Conservation (phyloP, 164 flowering plant genomes). For the Piper longum region DNA sequence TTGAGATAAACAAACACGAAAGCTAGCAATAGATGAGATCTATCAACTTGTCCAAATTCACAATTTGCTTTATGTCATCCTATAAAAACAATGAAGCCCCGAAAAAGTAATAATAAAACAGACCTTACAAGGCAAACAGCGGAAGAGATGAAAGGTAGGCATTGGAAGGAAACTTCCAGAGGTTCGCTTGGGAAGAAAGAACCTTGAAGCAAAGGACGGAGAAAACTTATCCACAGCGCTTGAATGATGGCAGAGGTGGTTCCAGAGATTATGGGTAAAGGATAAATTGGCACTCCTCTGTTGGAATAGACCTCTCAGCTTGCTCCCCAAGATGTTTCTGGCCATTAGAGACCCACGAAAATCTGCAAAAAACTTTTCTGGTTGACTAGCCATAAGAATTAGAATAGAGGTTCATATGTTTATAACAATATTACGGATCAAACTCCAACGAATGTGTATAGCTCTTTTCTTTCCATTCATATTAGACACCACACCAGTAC, state of each 20-base stretch:
- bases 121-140: neutral
- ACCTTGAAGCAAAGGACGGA: neutral
- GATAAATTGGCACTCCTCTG: neutral
- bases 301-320: neutral
- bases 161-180: neutral
- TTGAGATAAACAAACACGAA: too few species aligned
- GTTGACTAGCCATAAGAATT: too few species aligned
- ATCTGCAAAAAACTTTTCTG: neutral
- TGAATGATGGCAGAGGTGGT: neutral
- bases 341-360: neutral
- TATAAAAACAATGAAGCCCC: too few species aligned
- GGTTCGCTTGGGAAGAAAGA: neutral
- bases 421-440: too few species aligned
- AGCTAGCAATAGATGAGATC: too few species aligned
- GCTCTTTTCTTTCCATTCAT: too few species aligned
- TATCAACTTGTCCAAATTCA: too few species aligned
- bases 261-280: neutral
- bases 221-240: neutral
- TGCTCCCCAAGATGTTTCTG: neutral
- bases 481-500: too few species aligned
- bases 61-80: too few species aligned
- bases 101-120: neutral
- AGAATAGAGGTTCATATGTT: too few species aligned
- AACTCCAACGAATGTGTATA: too few species aligned
- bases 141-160: neutral